Conservation (phyloP, 345 rosid species). For the Pseudoturritis turrita region DNA sequence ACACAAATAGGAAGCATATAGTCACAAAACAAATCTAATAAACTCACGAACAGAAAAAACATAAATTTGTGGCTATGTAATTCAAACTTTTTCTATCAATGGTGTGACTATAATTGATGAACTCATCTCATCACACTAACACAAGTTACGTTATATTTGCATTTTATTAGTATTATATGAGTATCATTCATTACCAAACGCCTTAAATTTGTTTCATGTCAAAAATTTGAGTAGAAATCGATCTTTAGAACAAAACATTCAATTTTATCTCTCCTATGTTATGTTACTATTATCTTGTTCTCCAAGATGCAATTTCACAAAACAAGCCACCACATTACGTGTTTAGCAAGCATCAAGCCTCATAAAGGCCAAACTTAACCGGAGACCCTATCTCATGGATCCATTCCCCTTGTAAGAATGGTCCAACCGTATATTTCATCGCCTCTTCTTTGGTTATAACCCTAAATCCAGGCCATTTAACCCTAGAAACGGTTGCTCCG, state of each 20-base stretch:
- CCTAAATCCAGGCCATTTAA: conserved; percentile 72
- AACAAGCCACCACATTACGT: not conserved
- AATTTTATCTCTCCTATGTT: not conserved
- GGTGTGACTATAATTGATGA: no score
- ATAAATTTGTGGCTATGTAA: not conserved
- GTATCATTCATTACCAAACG: not conserved
- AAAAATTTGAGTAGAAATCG: not conserved
- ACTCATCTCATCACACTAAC: no score
- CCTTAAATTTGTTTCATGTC: not conserved
- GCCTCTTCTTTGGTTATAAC: conserved; percentile 46
- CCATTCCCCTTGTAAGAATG: conserved; percentile 64
- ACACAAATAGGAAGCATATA: not conserved
- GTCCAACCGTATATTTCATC: conserved; percentile 47
- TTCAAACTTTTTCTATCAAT: not conserved
- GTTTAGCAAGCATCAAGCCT: conserved; percentile 16
- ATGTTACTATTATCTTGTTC: conserved; percentile 1
- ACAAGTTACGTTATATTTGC: not conserved
- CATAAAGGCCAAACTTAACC: conserved; percentile 43
- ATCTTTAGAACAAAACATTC: not conserved
- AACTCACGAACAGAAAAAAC: no score
- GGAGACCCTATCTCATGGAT: conserved; percentile 31
- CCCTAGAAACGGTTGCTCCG: conserved; percentile 42
- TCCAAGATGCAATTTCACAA: not conserved
- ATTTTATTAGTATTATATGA: not conserved
- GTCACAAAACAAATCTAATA: not conserved